These are phyloP conservation scores for Sicyos baderoa DNA, from an alignment of 306 rosid species.

Conservation along the genomic window DNA sequence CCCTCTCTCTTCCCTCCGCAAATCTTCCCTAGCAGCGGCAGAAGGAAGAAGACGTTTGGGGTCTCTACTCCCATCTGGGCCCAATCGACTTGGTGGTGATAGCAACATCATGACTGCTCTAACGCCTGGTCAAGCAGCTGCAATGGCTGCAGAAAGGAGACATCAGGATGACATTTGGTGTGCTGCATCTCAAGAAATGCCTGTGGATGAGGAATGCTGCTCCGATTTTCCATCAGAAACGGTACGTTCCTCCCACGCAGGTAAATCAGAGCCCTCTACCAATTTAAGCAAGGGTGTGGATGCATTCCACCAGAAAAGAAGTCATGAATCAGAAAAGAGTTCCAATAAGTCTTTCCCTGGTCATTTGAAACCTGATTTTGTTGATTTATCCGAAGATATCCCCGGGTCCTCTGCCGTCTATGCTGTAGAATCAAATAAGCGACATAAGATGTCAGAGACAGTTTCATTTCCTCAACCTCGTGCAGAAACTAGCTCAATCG, in stretches of 20 bases:
- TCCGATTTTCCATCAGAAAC: conserved; percentile 31
- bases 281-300: conserved; percentile 23
- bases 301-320: conserved; percentile 42
- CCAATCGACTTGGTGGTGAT: conserved; percentile 85
- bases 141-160: conserved; percentile 96
- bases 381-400: conserved; percentile 38
- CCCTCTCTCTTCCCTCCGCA: conserved; percentile 58
- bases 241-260: conserved; percentile 24
- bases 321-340: conserved; percentile 28
- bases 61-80: conserved; percentile 77
- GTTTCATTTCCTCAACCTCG: conserved; percentile 26
- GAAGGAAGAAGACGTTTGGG: conserved; percentile 58
- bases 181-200: conserved; percentile 54
- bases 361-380: conserved; percentile 24
- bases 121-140: conserved; percentile 92
- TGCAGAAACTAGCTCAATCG: conserved; percentile 30
- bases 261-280: conserved; percentile 22
- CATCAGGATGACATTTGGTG: conserved; percentile 94
- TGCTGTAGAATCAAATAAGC: conserved; percentile 26
- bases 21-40: conserved; percentile 67
- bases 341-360: conserved; percentile 27
- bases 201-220: conserved; percentile 38
- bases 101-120: conserved; percentile 61
- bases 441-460: conserved; percentile 22
- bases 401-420: conserved; percentile 16